Evolutionary conservation across 1,284 basidiomycete species (phyloP), one percentile per base, ranked within the genome.

Genomic region (Pseudozyma pruni): DNA sequence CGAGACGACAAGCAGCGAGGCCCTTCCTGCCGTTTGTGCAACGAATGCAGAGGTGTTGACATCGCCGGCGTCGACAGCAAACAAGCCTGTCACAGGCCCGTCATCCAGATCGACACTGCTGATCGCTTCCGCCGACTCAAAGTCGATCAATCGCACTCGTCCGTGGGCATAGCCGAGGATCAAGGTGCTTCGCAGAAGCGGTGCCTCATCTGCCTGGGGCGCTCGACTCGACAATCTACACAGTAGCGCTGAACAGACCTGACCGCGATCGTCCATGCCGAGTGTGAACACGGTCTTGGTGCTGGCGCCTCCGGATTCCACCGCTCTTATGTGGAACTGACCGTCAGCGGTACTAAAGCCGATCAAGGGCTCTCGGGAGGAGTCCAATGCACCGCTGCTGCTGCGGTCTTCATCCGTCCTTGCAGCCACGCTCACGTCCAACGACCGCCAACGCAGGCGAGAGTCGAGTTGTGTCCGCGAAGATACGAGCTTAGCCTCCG

Each of bases 141-240:
- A 50, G 29, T 72, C 68, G 40, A 63, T 54, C 29, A 57, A 35
- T 3, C 56, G 50, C 14, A 68, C 42, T 10, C 50, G 44, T 3
- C 72, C 72, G n/a, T 64, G 45, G 37, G 55, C 56, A 39, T 59
- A 57, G 22, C 72, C 72, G 9, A 72, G 64, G n/a, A 72, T 19
- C 8, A 70, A 52, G 3, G 50, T 63, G 45, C 45, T 67, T 22
- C 48, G 44, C 35, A 60, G 40, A 8, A 52, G 51, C 29, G 56
- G 56, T 33, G 52, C 52, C 40, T 66, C 62, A 22, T 66, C 51
- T 31, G 50, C 46, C 14, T 34, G 41, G 4, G 64, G 27, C 9
- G 58, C 19, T 8, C 64, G 57, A 50, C 49, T 57, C 9, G 46
- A 19, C 17, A 61, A 46, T 29, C 49, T 49, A 20, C 54, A 66